phyloP scores from a whole-genome alignment of 306 rosid genomes.

The Pyrus bretschneideri region DNA sequence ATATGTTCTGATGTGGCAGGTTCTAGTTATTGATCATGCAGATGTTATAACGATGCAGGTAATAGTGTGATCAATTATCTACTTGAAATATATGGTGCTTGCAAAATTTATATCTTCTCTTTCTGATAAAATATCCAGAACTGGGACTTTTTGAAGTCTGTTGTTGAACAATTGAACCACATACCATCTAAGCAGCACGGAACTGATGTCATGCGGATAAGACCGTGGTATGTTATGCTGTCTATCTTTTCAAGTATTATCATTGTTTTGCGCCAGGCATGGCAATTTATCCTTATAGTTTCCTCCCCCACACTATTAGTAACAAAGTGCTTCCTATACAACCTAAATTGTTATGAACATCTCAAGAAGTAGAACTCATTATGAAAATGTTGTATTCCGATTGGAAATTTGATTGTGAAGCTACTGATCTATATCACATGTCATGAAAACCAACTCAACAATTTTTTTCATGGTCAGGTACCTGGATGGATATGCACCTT shows the following conservation, averaged over 20 bases:
- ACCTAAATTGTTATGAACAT: not conserved
- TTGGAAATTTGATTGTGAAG: not conserved
- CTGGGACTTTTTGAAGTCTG: slow-evolving; percentile 69
- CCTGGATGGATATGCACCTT: slow-evolving; percentile 62
- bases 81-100: slow-evolving; percentile 10
- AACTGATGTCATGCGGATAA: slow-evolving; percentile 82
- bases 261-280: not conserved
- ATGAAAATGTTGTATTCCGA: not conserved
- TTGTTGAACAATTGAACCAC: slow-evolving; percentile 62
- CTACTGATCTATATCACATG: not conserved
- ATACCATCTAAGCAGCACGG: slow-evolving; percentile 71
- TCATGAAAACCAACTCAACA: not conserved
- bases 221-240: slow-evolving; percentile 56
- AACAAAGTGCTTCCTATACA: not conserved
- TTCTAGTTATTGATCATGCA: slow-evolving; percentile 83
- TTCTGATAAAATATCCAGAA: slow-evolving; percentile 40
- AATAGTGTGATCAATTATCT: slow-evolving; percentile 16
- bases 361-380: not conserved
- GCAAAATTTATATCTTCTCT: slow-evolving; percentile 6
- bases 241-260: not conserved
- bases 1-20: slow-evolving; percentile 42
- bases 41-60: slow-evolving; percentile 97
- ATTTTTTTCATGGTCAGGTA: slow-evolving; percentile 49
- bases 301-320: not conserved
- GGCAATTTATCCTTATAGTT: not conserved